phyloP scores from a whole-genome alignment of 805 yeast genomes.

The Wickerhamiella galacta region DNA sequence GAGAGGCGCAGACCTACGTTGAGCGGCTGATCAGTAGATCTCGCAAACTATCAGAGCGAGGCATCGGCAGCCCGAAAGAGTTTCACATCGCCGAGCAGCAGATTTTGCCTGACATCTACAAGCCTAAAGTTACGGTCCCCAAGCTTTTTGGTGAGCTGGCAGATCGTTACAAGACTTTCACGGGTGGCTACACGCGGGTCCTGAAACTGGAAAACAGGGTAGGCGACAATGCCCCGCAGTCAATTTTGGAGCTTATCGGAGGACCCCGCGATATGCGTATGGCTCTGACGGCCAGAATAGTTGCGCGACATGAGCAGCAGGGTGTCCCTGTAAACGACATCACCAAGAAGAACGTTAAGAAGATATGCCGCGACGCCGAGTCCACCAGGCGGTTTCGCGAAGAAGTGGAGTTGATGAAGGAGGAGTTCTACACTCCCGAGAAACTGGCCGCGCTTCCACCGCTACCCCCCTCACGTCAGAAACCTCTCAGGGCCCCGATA shows the following conservation, averaged over 20 bases:
- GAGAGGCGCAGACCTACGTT: conserved; percentile 44
- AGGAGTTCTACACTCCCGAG: conserved; percentile 25
- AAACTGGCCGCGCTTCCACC: conserved; percentile 4
- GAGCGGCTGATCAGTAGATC: conserved; percentile 50
- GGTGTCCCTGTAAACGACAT: conserved; percentile 34
- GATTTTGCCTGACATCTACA: conserved; percentile 13
- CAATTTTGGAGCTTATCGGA: conserved; percentile 75
- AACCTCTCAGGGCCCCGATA: conserved; percentile 4
- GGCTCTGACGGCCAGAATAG: conserved; percentile 65
- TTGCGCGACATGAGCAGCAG: conserved; percentile 62
- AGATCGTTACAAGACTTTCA: conserved; percentile 43
- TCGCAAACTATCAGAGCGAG: conserved; percentile 1
- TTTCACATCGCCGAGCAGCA: conserved; percentile 7
- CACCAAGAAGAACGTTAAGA: conserved; percentile 40
- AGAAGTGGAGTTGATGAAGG: conserved; percentile 43
- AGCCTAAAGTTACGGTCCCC: conserved; percentile 36
- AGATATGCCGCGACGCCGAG: conserved; percentile 32
- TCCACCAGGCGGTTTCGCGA: conserved; percentile 39
- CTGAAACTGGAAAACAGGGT: conserved; percentile 68
- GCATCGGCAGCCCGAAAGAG: background rate
- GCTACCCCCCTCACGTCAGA: background rate
- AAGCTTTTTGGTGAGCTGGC: conserved; percentile 51
- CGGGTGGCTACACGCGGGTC: conserved; percentile 76
- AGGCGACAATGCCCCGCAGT: conserved; percentile 83
- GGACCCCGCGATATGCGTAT: conserved; percentile 52